phyloP scores from a whole-genome alignment of 176 grass and related monocot genomes.

The Oryza glaberrima region DNA sequence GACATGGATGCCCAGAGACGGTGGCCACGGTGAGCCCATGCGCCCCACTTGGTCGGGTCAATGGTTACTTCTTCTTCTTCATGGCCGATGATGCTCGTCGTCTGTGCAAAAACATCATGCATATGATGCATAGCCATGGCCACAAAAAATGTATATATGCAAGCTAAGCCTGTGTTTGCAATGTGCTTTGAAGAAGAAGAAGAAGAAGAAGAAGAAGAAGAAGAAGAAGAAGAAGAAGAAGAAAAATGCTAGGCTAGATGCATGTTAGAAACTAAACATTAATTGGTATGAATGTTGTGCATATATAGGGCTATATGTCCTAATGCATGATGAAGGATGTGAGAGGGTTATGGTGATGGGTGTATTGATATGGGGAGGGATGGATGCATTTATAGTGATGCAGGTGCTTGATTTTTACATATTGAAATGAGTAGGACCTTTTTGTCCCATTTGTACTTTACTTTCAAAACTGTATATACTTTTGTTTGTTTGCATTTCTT shows the following conservation, averaged over 20 bases:
- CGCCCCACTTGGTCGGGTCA: neutral
- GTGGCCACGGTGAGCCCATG: slow-evolving; percentile 36
- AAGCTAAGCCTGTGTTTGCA: no score
- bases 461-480: neutral
- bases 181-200: no score
- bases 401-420: neutral
- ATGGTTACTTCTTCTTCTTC: neutral
- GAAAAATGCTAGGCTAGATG: neutral
- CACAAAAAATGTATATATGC: neutral
- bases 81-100: neutral
- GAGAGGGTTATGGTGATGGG: neutral
- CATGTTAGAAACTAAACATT: neutral
- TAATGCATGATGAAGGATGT: neutral
- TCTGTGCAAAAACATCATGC: neutral
- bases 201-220: no score
- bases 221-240: no score
- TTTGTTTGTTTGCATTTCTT: slow-evolving; percentile 3
- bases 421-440: neutral
- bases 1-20: slow-evolving; percentile 46
- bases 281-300: neutral
- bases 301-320: neutral
- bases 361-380: neutral
- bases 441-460: slow-evolving; percentile 12
- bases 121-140: neutral
- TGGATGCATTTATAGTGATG: neutral